Conservation (phyloP, 164 flowering plant genomes). For the Tetracentron sinense region DNA sequence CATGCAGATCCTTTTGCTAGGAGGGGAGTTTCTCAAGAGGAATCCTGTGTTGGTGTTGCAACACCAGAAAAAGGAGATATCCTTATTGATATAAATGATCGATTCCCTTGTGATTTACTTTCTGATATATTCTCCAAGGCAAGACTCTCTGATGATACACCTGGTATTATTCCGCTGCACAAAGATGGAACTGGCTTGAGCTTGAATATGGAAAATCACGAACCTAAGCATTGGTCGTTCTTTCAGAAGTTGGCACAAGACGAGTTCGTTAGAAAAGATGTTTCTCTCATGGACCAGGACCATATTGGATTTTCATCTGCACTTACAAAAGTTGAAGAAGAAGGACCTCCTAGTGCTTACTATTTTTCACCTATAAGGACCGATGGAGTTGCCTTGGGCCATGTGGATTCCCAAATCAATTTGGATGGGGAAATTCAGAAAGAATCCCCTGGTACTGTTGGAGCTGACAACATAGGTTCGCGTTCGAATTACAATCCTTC, state of each 20-base stretch:
- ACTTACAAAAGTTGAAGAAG: slow-evolving; percentile 38
- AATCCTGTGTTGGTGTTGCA: slow-evolving; percentile 24
- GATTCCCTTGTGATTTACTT: slow-evolving; percentile 82
- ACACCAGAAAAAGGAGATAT: slow-evolving; percentile 50
- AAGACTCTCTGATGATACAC: slow-evolving; percentile 34
- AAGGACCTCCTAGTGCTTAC: slow-evolving; percentile 32
- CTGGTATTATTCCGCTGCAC: slow-evolving; percentile 34
- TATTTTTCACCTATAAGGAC: slow-evolving; percentile 28
- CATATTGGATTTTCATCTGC: slow-evolving; percentile 49
- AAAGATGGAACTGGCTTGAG: slow-evolving; percentile 77
- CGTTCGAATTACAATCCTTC: slow-evolving; percentile 28
- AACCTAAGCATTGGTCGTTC: slow-evolving; percentile 89
- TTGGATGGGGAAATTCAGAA: slow-evolving; percentile 29
- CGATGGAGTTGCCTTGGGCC: slow-evolving; percentile 29
- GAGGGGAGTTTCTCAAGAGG: slow-evolving; percentile 31
- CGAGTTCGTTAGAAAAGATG: slow-evolving; percentile 50
- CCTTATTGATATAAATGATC: slow-evolving; percentile 79
- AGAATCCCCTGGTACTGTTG: slow-evolving; percentile 21
- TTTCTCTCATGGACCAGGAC: slow-evolving; percentile 84
- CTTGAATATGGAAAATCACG: slow-evolving; percentile 80
- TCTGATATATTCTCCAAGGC: slow-evolving; percentile 76
- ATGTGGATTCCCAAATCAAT: slow-evolving; percentile 26
- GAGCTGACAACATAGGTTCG: slow-evolving; percentile 10
- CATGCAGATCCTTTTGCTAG: slow-evolving; percentile 24
- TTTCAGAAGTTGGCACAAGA: slow-evolving; percentile 78